These are phyloP conservation scores for Lolium perenne DNA, from an alignment of 176 grass and related monocot genomes.

Conservation along the genomic window DNA sequence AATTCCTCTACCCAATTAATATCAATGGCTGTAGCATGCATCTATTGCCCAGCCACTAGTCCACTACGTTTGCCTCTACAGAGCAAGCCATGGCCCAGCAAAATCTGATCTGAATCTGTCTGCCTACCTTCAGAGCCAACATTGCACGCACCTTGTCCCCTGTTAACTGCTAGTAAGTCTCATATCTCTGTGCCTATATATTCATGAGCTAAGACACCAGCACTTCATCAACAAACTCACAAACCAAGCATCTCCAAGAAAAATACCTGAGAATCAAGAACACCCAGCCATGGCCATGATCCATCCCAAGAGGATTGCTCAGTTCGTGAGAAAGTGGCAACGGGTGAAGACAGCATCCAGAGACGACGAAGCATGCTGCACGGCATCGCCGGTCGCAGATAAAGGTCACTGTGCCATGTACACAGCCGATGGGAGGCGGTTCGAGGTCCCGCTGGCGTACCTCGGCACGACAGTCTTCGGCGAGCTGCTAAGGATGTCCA, in stretches of 20 bases:
- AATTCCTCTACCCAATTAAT: constrained; percentile 28
- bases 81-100: constrained; percentile 30
- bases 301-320: constrained; percentile 46
- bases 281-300: constrained; percentile 47
- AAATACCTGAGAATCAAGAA: constrained; percentile 25
- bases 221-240: constrained; percentile 10
- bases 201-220: constrained; percentile 23
- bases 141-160: constrained; percentile 41
- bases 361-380: constrained; percentile 15
- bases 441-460: constrained; percentile 40
- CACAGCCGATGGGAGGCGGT: constrained; percentile 13
- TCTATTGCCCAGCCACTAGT: constrained; percentile 28
- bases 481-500: constrained; percentile 45
- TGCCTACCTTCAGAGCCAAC: constrained; percentile 31
- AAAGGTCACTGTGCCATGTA: constrained; percentile 36
- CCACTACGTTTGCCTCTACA: constrained; percentile 5
- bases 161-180: constrained; percentile 30
- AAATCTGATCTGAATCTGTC: constrained; percentile 45
- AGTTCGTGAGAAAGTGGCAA: constrained; percentile 60
- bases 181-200: constrained; percentile 25
- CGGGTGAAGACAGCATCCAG: constrained; percentile 8
- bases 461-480: constrained; percentile 41
- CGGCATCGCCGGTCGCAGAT: not conserved
- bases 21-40: constrained; percentile 19
- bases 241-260: constrained; percentile 29